Percentiles rank a stretch among this genome's conserved stretches.
These are phyloP conservation scores for Amyloporia xantha DNA, from an alignment of 768 basidiomycete genomes.

Conservation along the genomic window DNA sequence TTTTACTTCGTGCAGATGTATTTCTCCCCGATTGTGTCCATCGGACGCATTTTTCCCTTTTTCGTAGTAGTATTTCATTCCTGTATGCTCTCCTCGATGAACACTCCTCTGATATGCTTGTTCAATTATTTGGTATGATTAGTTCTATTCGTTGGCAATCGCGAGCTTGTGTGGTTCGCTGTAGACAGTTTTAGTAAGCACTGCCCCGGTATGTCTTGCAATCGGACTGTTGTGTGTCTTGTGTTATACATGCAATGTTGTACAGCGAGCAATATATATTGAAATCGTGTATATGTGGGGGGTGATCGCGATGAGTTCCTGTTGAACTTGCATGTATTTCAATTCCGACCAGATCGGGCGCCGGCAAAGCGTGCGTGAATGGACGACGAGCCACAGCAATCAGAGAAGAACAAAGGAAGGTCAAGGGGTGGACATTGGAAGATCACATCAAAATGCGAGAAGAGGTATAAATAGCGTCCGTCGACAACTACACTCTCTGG, in stretches of 20 bases:
- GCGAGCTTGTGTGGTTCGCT: neutral
- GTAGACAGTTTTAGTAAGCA: neutral
- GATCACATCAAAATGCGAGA: too few species aligned
- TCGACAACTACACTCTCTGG: too few species aligned
- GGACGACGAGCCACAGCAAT: too few species aligned
- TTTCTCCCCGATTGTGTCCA: neutral
- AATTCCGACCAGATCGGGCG: too few species aligned
- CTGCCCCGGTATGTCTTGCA: neutral
- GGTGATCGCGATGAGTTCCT: too few species aligned
- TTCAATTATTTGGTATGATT: neutral
- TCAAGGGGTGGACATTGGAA: too few species aligned
- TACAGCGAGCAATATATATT: slow-evolving; percentile 1
- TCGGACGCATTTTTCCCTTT: neutral
- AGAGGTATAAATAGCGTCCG: too few species aligned
- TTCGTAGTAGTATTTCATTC: neutral
- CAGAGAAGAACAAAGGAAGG: too few species aligned
- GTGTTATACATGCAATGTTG: slow-evolving; percentile 4
- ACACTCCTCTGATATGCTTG: neutral
- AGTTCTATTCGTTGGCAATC: neutral
- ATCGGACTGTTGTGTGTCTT: neutral
- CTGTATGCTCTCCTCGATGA: neutral
- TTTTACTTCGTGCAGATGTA: neutral
- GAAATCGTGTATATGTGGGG: too few species aligned
- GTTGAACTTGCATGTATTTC: too few species aligned
- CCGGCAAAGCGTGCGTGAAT: too few species aligned